These are phyloP conservation scores for Tylopilus subfusipes DNA, from an alignment of 768 basidiomycete genomes.

Conservation along the genomic window DNA sequence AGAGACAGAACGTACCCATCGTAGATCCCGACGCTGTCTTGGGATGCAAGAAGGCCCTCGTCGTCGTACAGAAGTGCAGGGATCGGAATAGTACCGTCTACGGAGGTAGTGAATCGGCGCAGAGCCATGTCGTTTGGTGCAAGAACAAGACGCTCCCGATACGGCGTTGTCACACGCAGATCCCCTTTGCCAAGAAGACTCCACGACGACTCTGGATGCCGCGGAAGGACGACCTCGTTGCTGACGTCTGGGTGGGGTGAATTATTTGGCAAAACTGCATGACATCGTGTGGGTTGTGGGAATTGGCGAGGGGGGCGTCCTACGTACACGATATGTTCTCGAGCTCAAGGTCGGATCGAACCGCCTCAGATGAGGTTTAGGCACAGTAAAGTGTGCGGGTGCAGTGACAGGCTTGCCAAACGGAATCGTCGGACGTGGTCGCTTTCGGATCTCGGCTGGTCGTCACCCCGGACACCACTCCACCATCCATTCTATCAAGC, in stretches of 20 bases:
- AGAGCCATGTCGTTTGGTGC: slow-evolving; percentile 44
- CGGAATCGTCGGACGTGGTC: neutral
- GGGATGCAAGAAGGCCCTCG: slow-evolving; percentile 69
- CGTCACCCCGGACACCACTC: slow-evolving; percentile 22
- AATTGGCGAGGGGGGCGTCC: slow-evolving; percentile 2
- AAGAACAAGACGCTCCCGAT: slow-evolving; percentile 4
- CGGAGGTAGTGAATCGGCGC: slow-evolving; percentile 48
- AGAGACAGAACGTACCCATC: slow-evolving; percentile 63
- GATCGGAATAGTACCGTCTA: slow-evolving; percentile 79
- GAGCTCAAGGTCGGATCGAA: slow-evolving; percentile 4
- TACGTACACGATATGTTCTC: slow-evolving; percentile 9
- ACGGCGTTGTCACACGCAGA: neutral
- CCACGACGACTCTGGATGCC: slow-evolving; percentile 3
- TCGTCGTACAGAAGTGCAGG: slow-evolving; percentile 74
- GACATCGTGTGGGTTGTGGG: slow-evolving; percentile 7
- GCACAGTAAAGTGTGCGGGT: slow-evolving; percentile 8
- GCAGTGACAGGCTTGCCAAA: slow-evolving; percentile 7
- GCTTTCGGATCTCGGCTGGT: slow-evolving; percentile 4
- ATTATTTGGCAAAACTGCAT: slow-evolving; percentile 2
- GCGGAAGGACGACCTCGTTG: slow-evolving; percentile 5
- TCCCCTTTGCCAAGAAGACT: neutral
- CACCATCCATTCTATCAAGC: neutral
- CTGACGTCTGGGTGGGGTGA: slow-evolving; percentile 5
- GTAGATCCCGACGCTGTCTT: slow-evolving; percentile 86
- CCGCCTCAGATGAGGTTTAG: slow-evolving; percentile 23